Base-by-base conservation (phyloP, 2,329 filamentous ascomycete genomes). In the Pseudofabraea citricarpa region DNA sequence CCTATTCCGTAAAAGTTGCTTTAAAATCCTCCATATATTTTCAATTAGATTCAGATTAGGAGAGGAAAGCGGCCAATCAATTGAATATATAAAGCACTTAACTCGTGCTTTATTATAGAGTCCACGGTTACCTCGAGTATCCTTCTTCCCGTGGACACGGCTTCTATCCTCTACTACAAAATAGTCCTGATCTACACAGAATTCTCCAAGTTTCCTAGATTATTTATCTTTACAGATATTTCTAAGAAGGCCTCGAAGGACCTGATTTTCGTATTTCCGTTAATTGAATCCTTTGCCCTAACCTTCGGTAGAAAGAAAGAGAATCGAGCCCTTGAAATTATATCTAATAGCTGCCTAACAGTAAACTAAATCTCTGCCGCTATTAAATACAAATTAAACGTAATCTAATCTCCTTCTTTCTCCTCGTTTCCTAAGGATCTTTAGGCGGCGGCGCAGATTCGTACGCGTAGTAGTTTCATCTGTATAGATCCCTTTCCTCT, bases 271-370 rank as follows among this genome's bases (percentile, higher is more conserved):
- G 20, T 52, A 52, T 23, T 47, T 52, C 32, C 47, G 5, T 36
- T 53, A 23, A 26, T 23, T 53, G 46, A 53, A 49, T 3, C 46
- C 48, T 43, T 50, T 53, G 8, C 48, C 44, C 46, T 50, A 38
- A 29, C 45, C 43, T 35, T 50, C 41, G 6, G 22, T 44, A 13
- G 39, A 45, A n/a, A 40, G 3, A 45, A 50, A 48, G 12, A 27
- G 12, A 20, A 52, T 22, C 23, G 37, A 13, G 8, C 35, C 43
- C 29, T 52, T 50, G 16, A 40, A 52, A 7, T 43, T 43, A 38
- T 50, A 50, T 6, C 45, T 33, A 39, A 52, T 52, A 15, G 27
- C 50, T 21, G 43, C 50, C 23, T 3, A 40, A n/a, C 12, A 36
- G 4, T 41, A 23, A 13, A 49, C 18, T 16, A 35, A 49, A 6